Evolutionary conservation across 176 grass and related monocot genomes (phyloP), one percentile per base, ranked within the genome.

Genomic region (Cenchrus americanus): DNA sequence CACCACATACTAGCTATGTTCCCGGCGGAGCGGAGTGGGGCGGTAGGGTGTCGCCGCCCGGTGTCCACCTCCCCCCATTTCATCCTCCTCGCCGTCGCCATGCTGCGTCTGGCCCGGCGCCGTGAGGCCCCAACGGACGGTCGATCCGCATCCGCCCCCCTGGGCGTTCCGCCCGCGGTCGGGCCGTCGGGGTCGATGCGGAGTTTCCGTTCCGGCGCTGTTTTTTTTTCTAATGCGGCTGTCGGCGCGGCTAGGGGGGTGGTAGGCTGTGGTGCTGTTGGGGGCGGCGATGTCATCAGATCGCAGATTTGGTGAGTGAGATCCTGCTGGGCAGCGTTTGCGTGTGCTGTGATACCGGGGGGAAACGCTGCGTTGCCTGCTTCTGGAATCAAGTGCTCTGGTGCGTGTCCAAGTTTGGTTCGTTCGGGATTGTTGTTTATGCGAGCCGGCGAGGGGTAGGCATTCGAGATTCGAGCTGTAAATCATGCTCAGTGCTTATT

Each of bases 261-360:
- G 58, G 24, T 78, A 48, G 43, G 5, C 42, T 21, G 15, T 50
- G 69, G 69, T 71, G 69, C 69, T 26, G 44, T 50, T 71, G 34
- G 44, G 44, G 44, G 69, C 44, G 69, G 44, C 22, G 23, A 79
- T 47, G 62, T 79, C 58, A 79, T 12, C 47, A 48, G 24, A 79
- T 79, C 14, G 43, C 60, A 50, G 62, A 64, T 79, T 62, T 49
- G 57, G 14, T 79, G 59, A 49, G 69, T 26, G 69, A 49, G 69
- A 71, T 78, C 41, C 23, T 64, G 43, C 58, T 79, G 42, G 59
- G 17, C 8, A 62, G 34, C 42, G 41, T 18, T 64, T 79, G 60
- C 15, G 10, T 79, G 22, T 78, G 13, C 23, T 78, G 22, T 49
- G 76, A 71, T 61, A 37, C 2, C 41, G 11, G 70, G 14, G 22